phyloP scores from a whole-genome alignment of 179 eudicot species.

The Beta macrorhiza region DNA sequence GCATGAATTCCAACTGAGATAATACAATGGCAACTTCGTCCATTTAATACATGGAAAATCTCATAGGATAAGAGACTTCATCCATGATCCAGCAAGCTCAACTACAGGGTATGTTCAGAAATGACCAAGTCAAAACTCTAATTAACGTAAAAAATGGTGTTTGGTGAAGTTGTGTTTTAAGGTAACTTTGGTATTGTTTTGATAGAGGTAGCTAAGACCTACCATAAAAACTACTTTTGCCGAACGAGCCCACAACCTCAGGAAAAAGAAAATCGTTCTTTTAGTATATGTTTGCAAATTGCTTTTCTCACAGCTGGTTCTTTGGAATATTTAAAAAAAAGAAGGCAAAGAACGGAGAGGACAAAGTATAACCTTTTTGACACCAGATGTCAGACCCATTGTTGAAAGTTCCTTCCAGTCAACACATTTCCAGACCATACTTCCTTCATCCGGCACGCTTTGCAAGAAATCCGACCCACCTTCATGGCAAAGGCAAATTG shows the following conservation, averaged over 20 bases:
- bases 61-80: not conserved
- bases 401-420: slow-evolving; percentile 55
- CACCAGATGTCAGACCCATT: slow-evolving; percentile 94
- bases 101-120: not conserved
- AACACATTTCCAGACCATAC: slow-evolving; percentile 64
- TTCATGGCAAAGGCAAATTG: slow-evolving; percentile 31
- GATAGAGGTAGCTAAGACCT: no score
- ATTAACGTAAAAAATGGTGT: no score
- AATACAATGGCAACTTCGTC: not conserved
- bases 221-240: no score
- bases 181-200: no score
- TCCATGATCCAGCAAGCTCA: not conserved
- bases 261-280: not conserved
- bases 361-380: slow-evolving; percentile 65
- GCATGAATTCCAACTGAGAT: no score
- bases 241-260: not conserved
- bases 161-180: no score
- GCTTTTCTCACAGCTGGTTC: not conserved
- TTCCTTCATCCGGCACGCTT: slow-evolving; percentile 34
- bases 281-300: not conserved
- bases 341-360: not conserved
- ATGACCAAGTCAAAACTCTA: no score
- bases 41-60: not conserved
- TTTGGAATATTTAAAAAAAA: not conserved
- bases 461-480: slow-evolving; percentile 40